Percentiles rank a stretch among this genome's conserved stretches.
phyloP scores from a whole-genome alignment of 176 grass and related monocot species.

The barley (Hordeum vulgare) region MorexV3_pseudomolecules_assembly NC_058522.1:568008069-568008568 shows the following conservation, averaged over 20 bases:
- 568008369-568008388: not conserved
- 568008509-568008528: too few relatives aligned
- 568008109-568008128: too few relatives aligned
- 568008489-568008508: too few relatives aligned
- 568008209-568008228: slow-evolving; percentile 45
- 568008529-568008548: too few relatives aligned
- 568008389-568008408: too few relatives aligned
- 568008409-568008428: too few relatives aligned
- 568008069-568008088: slow-evolving; percentile 26
- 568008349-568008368: slow-evolving; percentile 66
- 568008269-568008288: slow-evolving; percentile 65
- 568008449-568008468: too few relatives aligned
- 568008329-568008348: slow-evolving; percentile 76
- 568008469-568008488: too few relatives aligned
- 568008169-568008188: slow-evolving; percentile 69
- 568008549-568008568: too few relatives aligned
- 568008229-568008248: slow-evolving; percentile 19
- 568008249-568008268: slow-evolving; percentile 33
- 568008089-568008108: too few relatives aligned
- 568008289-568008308: slow-evolving; percentile 55
- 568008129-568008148: too few relatives aligned
- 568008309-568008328: slow-evolving; percentile 75
- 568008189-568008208: slow-evolving; percentile 32
- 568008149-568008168: slow-evolving; percentile 28
- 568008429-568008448: too few relatives aligned